Conservation (phyloP, 257 asterid species). For the Solanum ossicruentum region DNA sequence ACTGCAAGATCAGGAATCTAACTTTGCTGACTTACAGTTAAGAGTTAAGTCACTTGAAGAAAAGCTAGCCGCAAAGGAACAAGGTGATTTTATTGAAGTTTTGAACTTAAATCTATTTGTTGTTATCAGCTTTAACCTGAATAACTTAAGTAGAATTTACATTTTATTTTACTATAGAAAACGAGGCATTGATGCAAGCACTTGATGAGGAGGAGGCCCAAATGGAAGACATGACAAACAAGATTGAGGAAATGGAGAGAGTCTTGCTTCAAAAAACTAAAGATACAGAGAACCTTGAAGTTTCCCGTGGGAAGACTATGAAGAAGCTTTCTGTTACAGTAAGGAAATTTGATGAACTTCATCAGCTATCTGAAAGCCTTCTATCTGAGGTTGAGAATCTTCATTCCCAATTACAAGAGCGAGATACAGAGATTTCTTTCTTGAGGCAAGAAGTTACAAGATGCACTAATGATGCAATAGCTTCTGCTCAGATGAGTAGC, state of each 20-base stretch:
- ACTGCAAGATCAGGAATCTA: conserved; percentile 42
- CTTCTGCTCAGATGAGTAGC: conserved; percentile 59
- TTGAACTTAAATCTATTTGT: not conserved
- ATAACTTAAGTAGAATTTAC: conserved; percentile 1
- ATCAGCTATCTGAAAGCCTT: conserved; percentile 63
- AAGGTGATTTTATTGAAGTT: conserved; percentile 40
- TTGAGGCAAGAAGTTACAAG: conserved; percentile 96
- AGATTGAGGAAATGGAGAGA: conserved; percentile 44
- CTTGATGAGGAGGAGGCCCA: conserved; percentile 89
- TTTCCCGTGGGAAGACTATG: conserved; percentile 74
- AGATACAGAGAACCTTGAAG: conserved; percentile 76
- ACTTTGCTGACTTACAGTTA: conserved; percentile 33
- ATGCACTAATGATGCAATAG: conserved; percentile 77
- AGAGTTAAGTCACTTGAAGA: conserved; percentile 51
- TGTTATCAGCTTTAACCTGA: not conserved
- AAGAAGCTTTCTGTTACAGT: conserved; percentile 92
- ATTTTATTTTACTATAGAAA: conserved; percentile 30
- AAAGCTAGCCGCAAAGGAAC: conserved; percentile 67
- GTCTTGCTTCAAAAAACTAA: conserved; percentile 57
- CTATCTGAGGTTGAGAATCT: conserved; percentile 94
- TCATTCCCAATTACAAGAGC: conserved; percentile 84
- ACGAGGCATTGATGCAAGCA: conserved; percentile 81
- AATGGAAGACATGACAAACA: conserved; percentile 68
- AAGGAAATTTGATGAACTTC: conserved; percentile 92
- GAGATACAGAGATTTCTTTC: conserved; percentile 87